A percentile compares a stretch with the other conserved stretches of the same genome.
These are phyloP conservation scores for Linnemannia elongata DNA, from an alignment of 192 early-diverging fungal species.

Conservation along the genomic window DNA sequence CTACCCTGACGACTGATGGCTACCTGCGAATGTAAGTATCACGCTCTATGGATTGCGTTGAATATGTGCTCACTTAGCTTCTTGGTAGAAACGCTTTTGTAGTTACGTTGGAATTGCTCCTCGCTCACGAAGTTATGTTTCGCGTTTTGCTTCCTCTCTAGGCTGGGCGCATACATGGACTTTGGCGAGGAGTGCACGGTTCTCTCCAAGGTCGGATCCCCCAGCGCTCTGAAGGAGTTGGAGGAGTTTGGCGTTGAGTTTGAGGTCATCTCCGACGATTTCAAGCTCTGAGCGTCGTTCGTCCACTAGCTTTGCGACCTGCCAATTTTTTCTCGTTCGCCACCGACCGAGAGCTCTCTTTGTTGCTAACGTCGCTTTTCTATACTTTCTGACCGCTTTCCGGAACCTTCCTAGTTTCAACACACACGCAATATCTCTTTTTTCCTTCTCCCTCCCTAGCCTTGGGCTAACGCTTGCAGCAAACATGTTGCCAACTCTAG, in stretches of 20 bases:
- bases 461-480: not conserved
- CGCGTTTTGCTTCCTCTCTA: not conserved
- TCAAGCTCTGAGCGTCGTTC: not conserved
- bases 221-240: not conserved
- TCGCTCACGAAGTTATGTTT: not conserved
- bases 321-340: not conserved
- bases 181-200: constrained; percentile 25
- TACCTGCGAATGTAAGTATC: constrained; percentile 32
- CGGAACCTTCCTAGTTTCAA: not conserved
- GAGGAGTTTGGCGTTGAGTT: constrained; percentile 24
- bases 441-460: not conserved
- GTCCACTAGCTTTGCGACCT: not conserved
- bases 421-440: not conserved
- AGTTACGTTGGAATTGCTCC: no score
- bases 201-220: constrained; percentile 11
- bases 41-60: no score
- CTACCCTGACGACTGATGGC: not conserved
- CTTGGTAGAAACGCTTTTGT: no score
- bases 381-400: not conserved
- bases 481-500: not conserved
- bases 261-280: constrained; percentile 2
- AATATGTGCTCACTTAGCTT: no score
- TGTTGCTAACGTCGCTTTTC: not conserved
- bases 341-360: not conserved
- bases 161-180: constrained; percentile 43